Base-by-base conservation (phyloP, 2,329 filamentous ascomycete species). In the Chaetomiaceae sp. region DNA sequence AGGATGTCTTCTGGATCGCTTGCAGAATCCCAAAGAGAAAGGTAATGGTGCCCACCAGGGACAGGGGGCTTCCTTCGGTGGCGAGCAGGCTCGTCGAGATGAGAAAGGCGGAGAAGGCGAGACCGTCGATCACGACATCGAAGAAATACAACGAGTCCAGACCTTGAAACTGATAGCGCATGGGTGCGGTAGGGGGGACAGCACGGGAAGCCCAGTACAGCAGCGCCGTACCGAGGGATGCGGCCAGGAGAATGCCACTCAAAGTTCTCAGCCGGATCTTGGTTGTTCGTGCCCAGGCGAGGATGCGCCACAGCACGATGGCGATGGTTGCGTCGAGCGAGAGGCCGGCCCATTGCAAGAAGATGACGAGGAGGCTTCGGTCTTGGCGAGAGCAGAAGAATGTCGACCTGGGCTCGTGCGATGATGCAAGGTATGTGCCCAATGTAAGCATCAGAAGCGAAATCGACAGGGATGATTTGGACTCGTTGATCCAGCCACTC, bases 301-400 rank as follows among this genome's bases (percentile, higher is more conserved):
- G 63, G 4, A 79, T 67, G 32, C 77, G 73, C 78, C 79, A 81
- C 2, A 72, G 54, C 9, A 78, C 62, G n/a, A 78, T 61, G 18
- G 76, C 61, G 47, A 80, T 73, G 34, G 65, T 51, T 6, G 73
- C 70, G 58, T 82, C 78, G 5, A 78, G 65, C 20, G 72, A 53
- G 16, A 81, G 62, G 0, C 75, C 75, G 1, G 70, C 16, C 43
- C 71, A 67, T 55, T 81, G 79, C 6, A 75, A 58, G n/a, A 67
- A 56, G 0, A 75, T 57, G 1, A 73, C 65, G 16, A 63, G 63
- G 4, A 64, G 60, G 3, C 64, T 64, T 46, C 66, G 71, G 49
- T 79, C 77, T 13, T 70, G 55, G 4, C 68, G 58, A 16, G 78
- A 75, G 59, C 79, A 82, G 51, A 80, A 72, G 53, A 75, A 79